phyloP scores from a whole-genome alignment of 768 basidiomycete genomes.

The Suillus subalutaceus region DNA sequence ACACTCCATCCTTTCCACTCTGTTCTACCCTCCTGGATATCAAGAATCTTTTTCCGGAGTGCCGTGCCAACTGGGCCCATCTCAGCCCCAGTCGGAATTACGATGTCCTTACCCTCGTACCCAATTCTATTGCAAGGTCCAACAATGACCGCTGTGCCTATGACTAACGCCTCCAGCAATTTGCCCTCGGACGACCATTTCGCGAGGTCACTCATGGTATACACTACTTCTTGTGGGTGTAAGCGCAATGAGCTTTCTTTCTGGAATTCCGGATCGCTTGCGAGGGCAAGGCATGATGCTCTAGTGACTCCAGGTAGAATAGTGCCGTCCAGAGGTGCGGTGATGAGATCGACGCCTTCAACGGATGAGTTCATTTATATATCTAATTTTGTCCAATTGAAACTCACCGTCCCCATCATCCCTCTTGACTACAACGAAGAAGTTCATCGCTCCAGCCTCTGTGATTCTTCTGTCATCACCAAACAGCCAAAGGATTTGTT shows the following conservation, averaged over 20 bases:
- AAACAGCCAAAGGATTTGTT: conserved; percentile 79
- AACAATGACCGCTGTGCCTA: conserved; percentile 84
- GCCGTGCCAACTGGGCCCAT: conserved; percentile 64
- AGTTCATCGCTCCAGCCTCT: conserved; percentile 81
- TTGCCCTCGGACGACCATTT: conserved; percentile 55
- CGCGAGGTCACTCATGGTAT: conserved; percentile 68
- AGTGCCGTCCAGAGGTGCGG: conserved; percentile 88
- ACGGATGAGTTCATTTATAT: background rate
- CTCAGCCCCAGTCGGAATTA: conserved; percentile 53
- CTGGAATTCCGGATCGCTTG: conserved; percentile 59
- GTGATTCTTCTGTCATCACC: conserved; percentile 60
- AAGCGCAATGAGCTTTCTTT: conserved; percentile 31
- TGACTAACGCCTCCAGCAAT: conserved; percentile 82
- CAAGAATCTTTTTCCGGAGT: conserved; percentile 73
- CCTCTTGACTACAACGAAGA: conserved; percentile 66
- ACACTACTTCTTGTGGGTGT: conserved; percentile 54
- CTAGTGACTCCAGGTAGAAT: conserved; percentile 94
- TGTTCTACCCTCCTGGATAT: conserved; percentile 70
- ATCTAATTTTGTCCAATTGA: background rate
- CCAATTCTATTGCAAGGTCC: conserved; percentile 75
- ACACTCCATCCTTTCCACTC: conserved; percentile 72
- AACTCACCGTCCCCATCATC: conserved; percentile 55
- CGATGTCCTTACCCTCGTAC: conserved; percentile 64
- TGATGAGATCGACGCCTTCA: conserved; percentile 77
- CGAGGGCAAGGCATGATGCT: conserved; percentile 77